Evolutionary conservation across 768 basidiomycete species (phyloP).

Genomic region (Mycena rosella): DNA sequence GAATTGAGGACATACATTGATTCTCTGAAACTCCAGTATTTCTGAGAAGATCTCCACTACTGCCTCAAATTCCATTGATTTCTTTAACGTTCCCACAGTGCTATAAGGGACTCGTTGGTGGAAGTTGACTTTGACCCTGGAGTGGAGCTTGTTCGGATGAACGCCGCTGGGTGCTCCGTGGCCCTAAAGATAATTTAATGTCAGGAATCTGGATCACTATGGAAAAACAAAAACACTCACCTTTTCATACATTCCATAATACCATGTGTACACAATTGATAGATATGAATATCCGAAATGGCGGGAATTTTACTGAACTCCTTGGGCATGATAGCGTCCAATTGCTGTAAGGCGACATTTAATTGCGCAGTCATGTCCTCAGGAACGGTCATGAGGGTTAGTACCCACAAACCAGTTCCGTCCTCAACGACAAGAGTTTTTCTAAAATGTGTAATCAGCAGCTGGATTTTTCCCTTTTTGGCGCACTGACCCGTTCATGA

Average conservation of each 20-base stretch:
- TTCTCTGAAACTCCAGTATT: not conserved
- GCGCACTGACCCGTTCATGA: constrained; percentile 1
- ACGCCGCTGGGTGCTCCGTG: not conserved
- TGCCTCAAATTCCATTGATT: constrained; percentile 2
- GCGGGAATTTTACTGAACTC: not conserved
- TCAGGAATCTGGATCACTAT: too few relatives aligned
- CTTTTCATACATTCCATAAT: constrained; percentile 5
- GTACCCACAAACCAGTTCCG: not conserved
- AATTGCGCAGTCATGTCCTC: not conserved
- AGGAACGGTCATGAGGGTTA: constrained; percentile 7
- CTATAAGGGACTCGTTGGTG: not conserved
- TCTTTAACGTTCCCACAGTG: not conserved
- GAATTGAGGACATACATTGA: not conserved
- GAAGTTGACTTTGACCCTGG: constrained; percentile 3
- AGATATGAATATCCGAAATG: not conserved
- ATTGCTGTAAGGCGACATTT: not conserved
- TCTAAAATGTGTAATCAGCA: not conserved
- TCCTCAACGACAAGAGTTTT: constrained; percentile 1
- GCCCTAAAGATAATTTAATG: not conserved
- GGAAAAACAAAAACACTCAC: not conserved
- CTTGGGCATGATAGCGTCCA: not conserved
- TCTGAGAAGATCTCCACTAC: not conserved
- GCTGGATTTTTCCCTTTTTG: too few relatives aligned
- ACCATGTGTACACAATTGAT: not conserved
- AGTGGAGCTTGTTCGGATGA: not conserved